These are phyloP conservation scores for Fusarium penzigii DNA, from an alignment of 2,329 filamentous ascomycete genomes.

Conservation along the genomic window DNA sequence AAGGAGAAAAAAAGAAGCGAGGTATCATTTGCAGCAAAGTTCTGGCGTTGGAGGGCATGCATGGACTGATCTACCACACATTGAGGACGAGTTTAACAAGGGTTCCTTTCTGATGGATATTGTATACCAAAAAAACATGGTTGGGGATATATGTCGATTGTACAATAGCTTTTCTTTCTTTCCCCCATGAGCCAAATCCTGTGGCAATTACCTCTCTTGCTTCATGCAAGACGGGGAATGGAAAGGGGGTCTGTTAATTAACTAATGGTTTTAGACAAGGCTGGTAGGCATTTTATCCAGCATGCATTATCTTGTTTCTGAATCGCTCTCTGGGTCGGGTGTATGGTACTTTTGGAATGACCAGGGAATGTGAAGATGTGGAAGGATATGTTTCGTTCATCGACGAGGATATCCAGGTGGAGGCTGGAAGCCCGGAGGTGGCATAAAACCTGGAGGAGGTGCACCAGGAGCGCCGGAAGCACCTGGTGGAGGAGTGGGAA, in stretches of 20 bases:
- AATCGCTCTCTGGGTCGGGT: constrained; percentile 12
- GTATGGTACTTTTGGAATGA: constrained; percentile 11
- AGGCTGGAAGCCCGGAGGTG: constrained; percentile 47
- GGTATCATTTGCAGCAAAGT: constrained; percentile 22
- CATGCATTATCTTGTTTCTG: background rate
- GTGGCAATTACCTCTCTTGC: background rate
- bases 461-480: constrained; percentile 34
- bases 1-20: constrained; percentile 8
- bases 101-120: constrained; percentile 24
- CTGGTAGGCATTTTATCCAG: background rate
- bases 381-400: constrained; percentile 22
- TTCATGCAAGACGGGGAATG: background rate
- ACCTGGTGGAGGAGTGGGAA: constrained; percentile 39
- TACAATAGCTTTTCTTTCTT: constrained; percentile 24
- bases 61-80: background rate
- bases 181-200: constrained; percentile 11
- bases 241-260: background rate
- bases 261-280: background rate
- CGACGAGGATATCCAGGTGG: constrained; percentile 45
- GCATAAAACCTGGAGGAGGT: constrained; percentile 44
- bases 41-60: background rate
- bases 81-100: constrained; percentile 11
- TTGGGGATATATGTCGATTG: constrained; percentile 19
- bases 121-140: constrained; percentile 27
- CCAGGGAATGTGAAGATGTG: constrained; percentile 13